Percentiles rank a stretch among this genome's conserved stretches.
Evolutionary conservation across 805 yeast species (phyloP).

Genomic region (Lachancea sp.): DNA sequence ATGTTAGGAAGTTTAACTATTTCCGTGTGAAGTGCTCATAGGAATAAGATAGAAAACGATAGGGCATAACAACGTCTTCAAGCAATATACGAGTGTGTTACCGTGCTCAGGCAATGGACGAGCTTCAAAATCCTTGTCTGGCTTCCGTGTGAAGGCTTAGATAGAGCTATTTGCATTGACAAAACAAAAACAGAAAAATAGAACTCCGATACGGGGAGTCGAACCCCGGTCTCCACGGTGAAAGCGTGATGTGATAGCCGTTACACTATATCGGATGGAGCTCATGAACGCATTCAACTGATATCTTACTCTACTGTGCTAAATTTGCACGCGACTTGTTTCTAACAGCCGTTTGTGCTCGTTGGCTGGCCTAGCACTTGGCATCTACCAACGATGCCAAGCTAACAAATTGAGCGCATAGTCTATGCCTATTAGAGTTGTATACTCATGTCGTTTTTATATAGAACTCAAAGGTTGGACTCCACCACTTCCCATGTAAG

Average conservation of each 20-base stretch:
- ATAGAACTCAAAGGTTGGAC: conserved; percentile 13
- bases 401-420: too few relatives aligned
- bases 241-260: conserved; percentile 29
- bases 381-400: too few relatives aligned
- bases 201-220: conserved; percentile 27
- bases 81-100: too few relatives aligned
- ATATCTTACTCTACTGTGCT: not conserved
- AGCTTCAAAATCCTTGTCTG: too few relatives aligned
- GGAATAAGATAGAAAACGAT: too few relatives aligned
- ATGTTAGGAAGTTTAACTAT: not conserved
- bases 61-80: too few relatives aligned
- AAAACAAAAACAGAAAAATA: conserved; percentile 3
- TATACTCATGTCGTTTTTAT: not conserved
- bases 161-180: not conserved
- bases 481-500: conserved; percentile 32
- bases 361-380: not conserved
- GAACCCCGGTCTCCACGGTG: conserved; percentile 29
- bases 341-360: not conserved
- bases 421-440: too few relatives aligned
- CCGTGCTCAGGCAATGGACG: too few relatives aligned
- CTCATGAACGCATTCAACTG: too few relatives aligned
- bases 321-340: not conserved
- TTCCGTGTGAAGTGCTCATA: too few relatives aligned
- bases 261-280: conserved; percentile 25
- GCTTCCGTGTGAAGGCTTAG: too few relatives aligned